phyloP scores from a whole-genome alignment of 208 protist genomes.

The Leptomonas pyrrhocoris region DNA sequence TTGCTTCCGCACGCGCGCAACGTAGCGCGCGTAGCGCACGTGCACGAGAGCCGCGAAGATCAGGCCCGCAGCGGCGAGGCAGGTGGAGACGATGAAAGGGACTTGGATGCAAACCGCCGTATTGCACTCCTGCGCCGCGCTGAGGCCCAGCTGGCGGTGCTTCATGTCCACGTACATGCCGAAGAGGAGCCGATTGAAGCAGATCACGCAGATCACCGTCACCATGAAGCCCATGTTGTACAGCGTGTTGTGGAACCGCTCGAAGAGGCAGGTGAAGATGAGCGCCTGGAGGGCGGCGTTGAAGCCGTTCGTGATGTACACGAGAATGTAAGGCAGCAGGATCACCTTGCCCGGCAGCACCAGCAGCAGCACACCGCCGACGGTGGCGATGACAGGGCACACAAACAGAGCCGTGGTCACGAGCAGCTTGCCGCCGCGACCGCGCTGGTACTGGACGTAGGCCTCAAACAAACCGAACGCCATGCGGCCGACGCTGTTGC shows the following conservation, averaged over 20 bases:
- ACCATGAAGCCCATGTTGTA: constrained; percentile 71
- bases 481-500: constrained; percentile 59
- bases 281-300: constrained; percentile 58
- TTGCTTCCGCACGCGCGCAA: constrained; percentile 18
- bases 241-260: constrained; percentile 47
- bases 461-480: constrained; percentile 69
- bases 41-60: constrained; percentile 43
- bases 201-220: constrained; percentile 51
- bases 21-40: constrained; percentile 54
- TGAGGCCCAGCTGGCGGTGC: constrained; percentile 35
- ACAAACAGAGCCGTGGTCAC: constrained; percentile 59
- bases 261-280: constrained; percentile 63
- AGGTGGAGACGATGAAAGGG: constrained; percentile 53
- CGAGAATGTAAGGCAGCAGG: constrained; percentile 60
- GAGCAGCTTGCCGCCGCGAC: constrained; percentile 39
- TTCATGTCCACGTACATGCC: constrained; percentile 62
- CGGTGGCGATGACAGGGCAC: constrained; percentile 38
- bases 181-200: constrained; percentile 72
- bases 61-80: constrained; percentile 34
- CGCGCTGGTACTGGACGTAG: constrained; percentile 59
- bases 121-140: constrained; percentile 39
- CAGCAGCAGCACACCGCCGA: constrained; percentile 55
- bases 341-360: constrained; percentile 50
- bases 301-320: constrained; percentile 69
- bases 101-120: constrained; percentile 38